Base-by-base conservation (phyloP, 192 early-diverging fungal genomes). In the Coemansia sp. region DNA sequence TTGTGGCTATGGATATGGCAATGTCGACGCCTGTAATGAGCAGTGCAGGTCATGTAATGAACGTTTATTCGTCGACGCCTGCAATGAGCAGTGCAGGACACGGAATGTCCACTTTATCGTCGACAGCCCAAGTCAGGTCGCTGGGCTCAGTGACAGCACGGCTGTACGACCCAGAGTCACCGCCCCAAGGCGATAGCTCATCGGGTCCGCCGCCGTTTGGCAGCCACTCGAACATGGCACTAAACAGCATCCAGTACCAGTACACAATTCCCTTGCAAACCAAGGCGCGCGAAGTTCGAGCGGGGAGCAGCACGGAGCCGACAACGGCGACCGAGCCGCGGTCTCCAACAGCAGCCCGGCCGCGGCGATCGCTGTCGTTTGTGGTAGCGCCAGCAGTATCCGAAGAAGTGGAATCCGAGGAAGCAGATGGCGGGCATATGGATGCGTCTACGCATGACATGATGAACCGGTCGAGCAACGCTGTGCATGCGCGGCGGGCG, bases 171-270 rank as follows among this genome's bases (percentile, higher is more conserved):
- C 77, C 77, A 11, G 58, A 67, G 9, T 27, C 56, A 2, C 49
- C 66, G 8, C 43, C 51, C 17, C 57, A 51, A 0, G n/a, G 3
- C 25, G 47, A 35, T 35, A 35, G 6, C 32, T 35, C 32, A 35
- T 35, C 32, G 6, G 32, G 32, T 5, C 21, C 15, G 35, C 55
- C 1, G 17, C 29, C 4, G 32, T 56, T 19, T 4, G 66, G 56
- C 3, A 62, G 63, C 12, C 67, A 59, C 43, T 71, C 77, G 11
- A 70, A 67, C 58, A 27, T 70, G 8, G 68, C 65, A 4, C 60
- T 73, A 29, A 79, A 47, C 60, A 69, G 64, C 71, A 70, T 79
- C 53, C 76, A 73, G 49, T 79, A 79, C 68, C 64, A 79, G 47
- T 57, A 79, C 49, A 70, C 71, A 3, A 21, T 43, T 1, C 25